Percentiles rank a stretch among this genome's conserved stretches.
These are phyloP conservation scores for Hypsizygus marmoreus DNA, from an alignment of 768 basidiomycete species.

Conservation along the genomic window DNA sequence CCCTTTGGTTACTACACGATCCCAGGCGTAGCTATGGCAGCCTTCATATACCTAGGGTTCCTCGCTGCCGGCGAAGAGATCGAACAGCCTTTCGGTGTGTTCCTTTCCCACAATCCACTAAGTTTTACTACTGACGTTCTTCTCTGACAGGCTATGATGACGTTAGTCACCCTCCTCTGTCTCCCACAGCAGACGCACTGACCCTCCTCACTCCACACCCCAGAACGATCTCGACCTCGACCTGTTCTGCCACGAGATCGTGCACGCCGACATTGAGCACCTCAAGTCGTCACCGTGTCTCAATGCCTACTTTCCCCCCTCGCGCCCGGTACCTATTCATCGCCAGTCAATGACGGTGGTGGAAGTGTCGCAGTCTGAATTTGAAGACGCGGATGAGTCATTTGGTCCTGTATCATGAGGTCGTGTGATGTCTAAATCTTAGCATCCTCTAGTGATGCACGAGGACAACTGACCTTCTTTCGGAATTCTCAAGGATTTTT, in stretches of 20 bases:
- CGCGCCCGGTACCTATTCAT: background rate
- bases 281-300: conserved; percentile 52
- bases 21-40: conserved; percentile 63
- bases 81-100: conserved; percentile 66
- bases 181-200: conserved; percentile 1
- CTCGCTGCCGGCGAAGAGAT: conserved; percentile 72
- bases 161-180: conserved; percentile 29
- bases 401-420: background rate
- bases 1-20: conserved; percentile 67
- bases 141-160: conserved; percentile 57
- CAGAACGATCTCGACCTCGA: conserved; percentile 72
- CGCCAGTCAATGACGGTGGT: conserved; percentile 7
- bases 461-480: too few relatives aligned
- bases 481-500: too few relatives aligned
- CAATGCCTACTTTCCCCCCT: conserved; percentile 38
- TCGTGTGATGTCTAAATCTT: background rate
- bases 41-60: conserved; percentile 78
- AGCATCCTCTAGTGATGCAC: background rate
- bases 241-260: conserved; percentile 58
- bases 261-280: conserved; percentile 57
- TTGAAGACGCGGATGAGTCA: background rate
- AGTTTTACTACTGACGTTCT: background rate
- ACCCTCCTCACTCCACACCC: too few relatives aligned
- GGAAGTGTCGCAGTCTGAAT: conserved; percentile 1
- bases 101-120: background rate